Percentiles rank a stretch among this genome's conserved stretches.
These are phyloP conservation scores for Trichosporon asahii DNA, from an alignment of 1,284 basidiomycete species.

Conservation along the genomic window DNA sequence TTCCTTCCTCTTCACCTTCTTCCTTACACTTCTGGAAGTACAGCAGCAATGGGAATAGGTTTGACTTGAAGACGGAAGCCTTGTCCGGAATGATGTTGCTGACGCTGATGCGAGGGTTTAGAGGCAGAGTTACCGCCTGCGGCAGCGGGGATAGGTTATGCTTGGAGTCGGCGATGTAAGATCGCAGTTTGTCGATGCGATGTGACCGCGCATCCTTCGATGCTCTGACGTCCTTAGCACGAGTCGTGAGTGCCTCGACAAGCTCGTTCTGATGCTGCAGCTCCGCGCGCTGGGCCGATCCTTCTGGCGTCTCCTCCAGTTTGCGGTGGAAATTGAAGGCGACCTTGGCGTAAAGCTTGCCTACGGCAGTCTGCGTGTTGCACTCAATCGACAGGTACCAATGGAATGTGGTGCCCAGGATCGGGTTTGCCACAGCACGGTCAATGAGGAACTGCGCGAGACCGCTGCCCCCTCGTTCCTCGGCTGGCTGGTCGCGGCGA, in stretches of 20 bases:
- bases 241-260: conserved; percentile 73
- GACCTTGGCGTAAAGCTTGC: conserved; percentile 88
- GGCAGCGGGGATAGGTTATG: conserved; percentile 68
- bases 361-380: conserved; percentile 65
- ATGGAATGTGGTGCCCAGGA: conserved; percentile 86
- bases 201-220: conserved; percentile 91
- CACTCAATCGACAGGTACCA: conserved; percentile 99
- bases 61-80: conserved; percentile 96
- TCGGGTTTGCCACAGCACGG: conserved; percentile 73
- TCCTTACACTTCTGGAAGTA: conserved; percentile 67
- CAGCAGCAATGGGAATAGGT: conserved; percentile 84
- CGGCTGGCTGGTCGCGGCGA: conserved; percentile 38
- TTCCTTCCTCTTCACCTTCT: conserved; percentile 27
- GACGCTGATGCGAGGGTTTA: conserved; percentile 78
- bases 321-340: conserved; percentile 83
- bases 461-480: conserved; percentile 69
- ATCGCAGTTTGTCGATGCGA: conserved; percentile 91
- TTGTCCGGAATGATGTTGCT: conserved; percentile 84
- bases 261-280: conserved; percentile 82
- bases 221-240: conserved; percentile 78
- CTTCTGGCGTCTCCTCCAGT: conserved; percentile 74
- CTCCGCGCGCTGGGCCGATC: conserved; percentile 71
- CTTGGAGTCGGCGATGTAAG: conserved; percentile 78
- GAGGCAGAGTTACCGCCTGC: conserved; percentile 75
- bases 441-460: conserved; percentile 86